A percentile compares a stretch with the other conserved stretches of the same genome.
phyloP scores from a whole-genome alignment of 2,329 filamentous ascomycete species.

The Colletotrichum plurivorum region DNA sequence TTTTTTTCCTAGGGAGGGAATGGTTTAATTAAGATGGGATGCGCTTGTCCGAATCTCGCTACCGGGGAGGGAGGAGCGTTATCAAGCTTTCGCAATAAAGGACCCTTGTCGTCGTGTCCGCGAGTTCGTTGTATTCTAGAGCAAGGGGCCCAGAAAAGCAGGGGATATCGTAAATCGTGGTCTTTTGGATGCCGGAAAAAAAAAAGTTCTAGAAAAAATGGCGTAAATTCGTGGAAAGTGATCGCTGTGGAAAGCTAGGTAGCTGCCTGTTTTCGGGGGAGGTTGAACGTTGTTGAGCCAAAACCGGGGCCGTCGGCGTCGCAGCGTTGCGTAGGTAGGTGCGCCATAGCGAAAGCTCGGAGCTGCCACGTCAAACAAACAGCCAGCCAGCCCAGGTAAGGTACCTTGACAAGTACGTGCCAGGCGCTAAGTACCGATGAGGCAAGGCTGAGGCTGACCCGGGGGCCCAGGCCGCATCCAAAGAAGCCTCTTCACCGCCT shows the following conservation, averaged over 20 bases:
- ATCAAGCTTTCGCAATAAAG: constrained; percentile 25
- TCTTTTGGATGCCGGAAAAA: neutral
- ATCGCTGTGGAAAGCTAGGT: too few relatives aligned
- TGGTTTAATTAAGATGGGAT: constrained; percentile 17
- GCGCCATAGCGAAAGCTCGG: neutral
- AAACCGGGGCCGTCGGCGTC: too few relatives aligned
- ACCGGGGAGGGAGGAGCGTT: constrained; percentile 26
- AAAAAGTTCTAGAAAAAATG: neutral
- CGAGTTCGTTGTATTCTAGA: neutral
- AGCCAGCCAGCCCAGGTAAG: too few relatives aligned
- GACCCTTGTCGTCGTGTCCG: neutral
- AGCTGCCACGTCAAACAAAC: constrained; percentile 14
- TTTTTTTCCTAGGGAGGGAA: neutral
- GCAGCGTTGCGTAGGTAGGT: too few relatives aligned
- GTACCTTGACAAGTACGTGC: neutral
- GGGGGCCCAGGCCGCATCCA: neutral
- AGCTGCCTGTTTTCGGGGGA: too few relatives aligned
- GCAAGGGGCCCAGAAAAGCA: neutral
- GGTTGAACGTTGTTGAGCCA: too few relatives aligned
- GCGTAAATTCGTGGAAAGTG: neutral
- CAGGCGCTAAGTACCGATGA: constrained; percentile 10
- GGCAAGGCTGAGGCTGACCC: constrained; percentile 28
- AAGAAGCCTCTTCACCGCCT: neutral
- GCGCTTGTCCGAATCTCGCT: constrained; percentile 33
- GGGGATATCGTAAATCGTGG: neutral